phyloP scores from a whole-genome alignment of 2,329 filamentous ascomycete genomes.

The Verticillium nonalfalfae region DNA sequence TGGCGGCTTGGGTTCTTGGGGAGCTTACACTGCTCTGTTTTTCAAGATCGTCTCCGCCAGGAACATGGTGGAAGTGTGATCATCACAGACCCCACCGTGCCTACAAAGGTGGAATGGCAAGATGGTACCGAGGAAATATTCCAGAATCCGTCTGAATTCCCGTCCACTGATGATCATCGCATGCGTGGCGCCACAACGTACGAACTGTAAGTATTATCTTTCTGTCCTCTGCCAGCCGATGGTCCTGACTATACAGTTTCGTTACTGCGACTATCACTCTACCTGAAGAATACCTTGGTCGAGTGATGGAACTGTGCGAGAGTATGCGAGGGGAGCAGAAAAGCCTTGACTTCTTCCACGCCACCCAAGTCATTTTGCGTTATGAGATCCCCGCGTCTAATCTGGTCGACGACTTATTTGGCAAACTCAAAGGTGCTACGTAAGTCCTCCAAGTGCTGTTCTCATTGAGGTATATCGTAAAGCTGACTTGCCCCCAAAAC shows the following conservation, averaged over 20 bases:
- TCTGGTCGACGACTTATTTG: slow-evolving; percentile 94
- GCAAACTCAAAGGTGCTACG: slow-evolving; percentile 86
- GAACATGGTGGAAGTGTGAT: slow-evolving; percentile 95
- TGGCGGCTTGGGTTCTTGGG: slow-evolving; percentile 93
- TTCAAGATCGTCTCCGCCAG: slow-evolving; percentile 88
- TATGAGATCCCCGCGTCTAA: slow-evolving; percentile 86
- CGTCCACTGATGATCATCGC: slow-evolving; percentile 52
- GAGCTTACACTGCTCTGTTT: slow-evolving; percentile 98
- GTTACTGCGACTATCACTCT: slow-evolving; percentile 82
- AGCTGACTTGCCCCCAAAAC: neutral
- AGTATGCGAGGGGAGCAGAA: slow-evolving; percentile 81
- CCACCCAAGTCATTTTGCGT: slow-evolving; percentile 88
- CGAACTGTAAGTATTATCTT: slow-evolving; percentile 39
- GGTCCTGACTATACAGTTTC: slow-evolving; percentile 33
- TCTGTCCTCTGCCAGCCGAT: neutral
- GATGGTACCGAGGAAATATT: slow-evolving; percentile 75
- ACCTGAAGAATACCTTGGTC: slow-evolving; percentile 88
- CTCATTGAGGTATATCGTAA: too few species aligned
- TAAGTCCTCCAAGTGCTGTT: slow-evolving; percentile 17
- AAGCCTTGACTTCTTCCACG: slow-evolving; percentile 84
- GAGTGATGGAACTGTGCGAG: slow-evolving; percentile 93
- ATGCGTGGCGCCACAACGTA: slow-evolving; percentile 36
- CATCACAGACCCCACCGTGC: slow-evolving; percentile 92
- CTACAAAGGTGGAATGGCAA: slow-evolving; percentile 76
- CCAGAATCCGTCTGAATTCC: slow-evolving; percentile 83